A percentile compares a stretch with the other conserved stretches of the same genome.
Conservation (phyloP, 2,329 filamentous ascomycete species). For the Alternaria sp. region DNA sequence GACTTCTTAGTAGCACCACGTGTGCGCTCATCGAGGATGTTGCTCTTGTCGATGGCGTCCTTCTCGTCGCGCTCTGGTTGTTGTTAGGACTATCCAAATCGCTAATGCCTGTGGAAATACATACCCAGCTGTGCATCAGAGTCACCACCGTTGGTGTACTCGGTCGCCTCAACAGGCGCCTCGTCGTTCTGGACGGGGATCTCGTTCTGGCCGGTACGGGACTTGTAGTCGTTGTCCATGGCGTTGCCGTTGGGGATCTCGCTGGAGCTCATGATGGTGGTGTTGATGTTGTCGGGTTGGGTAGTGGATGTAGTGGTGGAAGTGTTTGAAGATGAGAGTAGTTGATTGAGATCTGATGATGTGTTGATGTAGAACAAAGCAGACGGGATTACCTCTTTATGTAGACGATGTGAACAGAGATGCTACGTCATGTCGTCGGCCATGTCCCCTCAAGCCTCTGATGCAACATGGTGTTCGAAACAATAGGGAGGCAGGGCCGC, state of each 20-base stretch:
- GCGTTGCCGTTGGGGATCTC: conserved; percentile 42
- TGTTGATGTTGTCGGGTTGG: background rate
- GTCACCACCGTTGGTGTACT: conserved; percentile 56
- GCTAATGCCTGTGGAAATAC: background rate
- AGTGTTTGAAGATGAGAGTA: background rate
- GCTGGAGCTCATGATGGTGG: conserved; percentile 39
- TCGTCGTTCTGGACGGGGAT: conserved; percentile 58
- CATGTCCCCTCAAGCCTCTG: background rate
- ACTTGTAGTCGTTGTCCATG: conserved; percentile 55
- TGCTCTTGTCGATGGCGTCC: conserved; percentile 56
- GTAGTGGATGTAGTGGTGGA: background rate
- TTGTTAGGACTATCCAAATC: background rate
- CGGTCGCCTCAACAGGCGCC: conserved; percentile 49
- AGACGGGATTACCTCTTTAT: background rate
- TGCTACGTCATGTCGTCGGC: conserved; percentile 1
- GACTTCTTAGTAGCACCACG: conserved; percentile 54
- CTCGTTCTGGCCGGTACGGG: conserved; percentile 53
- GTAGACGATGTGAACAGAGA: background rate
- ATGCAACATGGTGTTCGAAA: background rate
- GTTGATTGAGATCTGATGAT: background rate
- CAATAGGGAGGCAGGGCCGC: background rate
- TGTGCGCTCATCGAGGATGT: conserved; percentile 57
- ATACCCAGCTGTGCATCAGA: conserved; percentile 56
- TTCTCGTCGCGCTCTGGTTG: conserved; percentile 53
- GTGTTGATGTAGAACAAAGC: background rate